Conservation (phyloP, 345 rosid species). For the Xanthoceras sorbifolium region DNA sequence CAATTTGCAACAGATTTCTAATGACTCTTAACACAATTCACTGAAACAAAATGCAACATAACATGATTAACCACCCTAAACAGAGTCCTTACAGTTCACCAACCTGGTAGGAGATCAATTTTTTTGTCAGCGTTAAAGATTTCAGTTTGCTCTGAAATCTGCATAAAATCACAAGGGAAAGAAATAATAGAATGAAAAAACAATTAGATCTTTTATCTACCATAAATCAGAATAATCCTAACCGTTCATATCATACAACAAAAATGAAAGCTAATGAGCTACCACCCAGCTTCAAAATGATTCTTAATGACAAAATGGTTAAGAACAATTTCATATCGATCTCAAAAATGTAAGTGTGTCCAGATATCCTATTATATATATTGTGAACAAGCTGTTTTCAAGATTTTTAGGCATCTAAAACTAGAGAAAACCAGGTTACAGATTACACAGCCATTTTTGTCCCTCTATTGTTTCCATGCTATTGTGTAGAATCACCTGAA, state of each 20-base stretch:
- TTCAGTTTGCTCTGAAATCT: constrained; percentile 27
- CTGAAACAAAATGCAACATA: neutral
- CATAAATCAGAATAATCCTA: neutral
- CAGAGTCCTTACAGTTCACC: constrained; percentile 12
- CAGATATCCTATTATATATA: neutral
- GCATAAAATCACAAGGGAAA: constrained; percentile 7
- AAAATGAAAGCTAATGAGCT: neutral
- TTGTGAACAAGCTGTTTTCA: neutral
- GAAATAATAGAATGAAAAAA: neutral
- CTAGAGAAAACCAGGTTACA: too few relatives aligned
- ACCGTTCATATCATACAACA: neutral
- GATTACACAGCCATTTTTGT: neutral
- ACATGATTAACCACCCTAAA: neutral
- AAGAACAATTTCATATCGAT: neutral
- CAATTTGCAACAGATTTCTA: neutral
- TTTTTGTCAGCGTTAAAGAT: constrained; percentile 15
- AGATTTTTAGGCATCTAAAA: neutral
- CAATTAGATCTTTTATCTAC: neutral
- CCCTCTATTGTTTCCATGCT: too few relatives aligned
- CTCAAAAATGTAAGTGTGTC: neutral
- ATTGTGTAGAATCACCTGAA: too few relatives aligned
- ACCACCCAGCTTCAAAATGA: neutral
- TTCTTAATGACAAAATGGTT: neutral
- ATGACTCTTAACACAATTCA: neutral
- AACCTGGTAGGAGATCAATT: constrained; percentile 29